These are phyloP conservation scores for Vigna reflexopilosa DNA, from an alignment of 306 rosid species.

Conservation along the genomic window DNA sequence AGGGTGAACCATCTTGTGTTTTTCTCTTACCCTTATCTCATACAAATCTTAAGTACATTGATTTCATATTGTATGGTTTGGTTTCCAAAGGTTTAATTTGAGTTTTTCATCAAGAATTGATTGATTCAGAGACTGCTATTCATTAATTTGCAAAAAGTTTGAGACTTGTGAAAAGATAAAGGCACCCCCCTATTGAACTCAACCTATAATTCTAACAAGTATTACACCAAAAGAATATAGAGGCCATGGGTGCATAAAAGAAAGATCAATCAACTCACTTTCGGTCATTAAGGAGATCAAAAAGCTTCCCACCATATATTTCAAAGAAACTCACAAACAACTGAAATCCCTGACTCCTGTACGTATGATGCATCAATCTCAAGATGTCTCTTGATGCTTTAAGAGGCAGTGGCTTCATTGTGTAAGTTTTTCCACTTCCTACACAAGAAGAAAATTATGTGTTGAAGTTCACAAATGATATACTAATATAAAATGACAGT, in stretches of 20 bases:
- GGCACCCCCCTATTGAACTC: no score
- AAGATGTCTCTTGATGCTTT: slow-evolving; percentile 91
- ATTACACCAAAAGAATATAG: slow-evolving; percentile 42
- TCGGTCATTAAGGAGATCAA: slow-evolving; percentile 89
- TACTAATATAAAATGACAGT: slow-evolving; percentile 17
- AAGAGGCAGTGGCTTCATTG: slow-evolving; percentile 95
- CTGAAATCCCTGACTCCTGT: slow-evolving; percentile 86
- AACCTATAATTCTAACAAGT: not conserved
- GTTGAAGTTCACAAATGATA: slow-evolving; percentile 30
- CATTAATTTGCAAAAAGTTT: no score
- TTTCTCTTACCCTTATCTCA: no score
- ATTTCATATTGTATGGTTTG: no score
- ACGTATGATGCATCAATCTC: slow-evolving; percentile 87
- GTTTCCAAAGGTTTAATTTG: no score
- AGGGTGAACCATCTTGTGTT: no score
- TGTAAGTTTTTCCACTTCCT: slow-evolving; percentile 95
- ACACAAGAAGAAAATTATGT: slow-evolving; percentile 32
- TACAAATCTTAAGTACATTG: no score
- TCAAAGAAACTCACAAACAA: slow-evolving; percentile 91
- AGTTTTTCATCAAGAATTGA: no score
- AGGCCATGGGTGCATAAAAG: slow-evolving; percentile 15
- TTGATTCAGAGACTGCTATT: no score
- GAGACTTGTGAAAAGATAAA: no score
- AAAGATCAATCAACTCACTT: slow-evolving; percentile 62
- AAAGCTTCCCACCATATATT: slow-evolving; percentile 92